Conservation (phyloP, 2,329 filamentous ascomycete species). For the Pyrenochaeta sp. region DNA sequence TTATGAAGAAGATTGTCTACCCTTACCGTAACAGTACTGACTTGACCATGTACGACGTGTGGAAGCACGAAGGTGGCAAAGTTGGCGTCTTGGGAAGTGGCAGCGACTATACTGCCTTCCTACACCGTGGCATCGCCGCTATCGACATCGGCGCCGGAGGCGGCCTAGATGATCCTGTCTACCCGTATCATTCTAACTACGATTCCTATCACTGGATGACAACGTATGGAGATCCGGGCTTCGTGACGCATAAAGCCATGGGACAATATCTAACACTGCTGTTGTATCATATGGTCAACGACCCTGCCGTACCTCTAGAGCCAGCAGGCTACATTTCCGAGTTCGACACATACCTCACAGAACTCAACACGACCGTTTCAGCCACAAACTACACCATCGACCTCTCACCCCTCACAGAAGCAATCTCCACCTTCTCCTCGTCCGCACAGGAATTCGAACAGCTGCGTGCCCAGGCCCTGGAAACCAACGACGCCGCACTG, state of each 20-base stretch:
- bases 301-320: slow-evolving; percentile 51
- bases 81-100: slow-evolving; percentile 57
- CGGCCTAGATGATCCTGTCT: slow-evolving; percentile 53
- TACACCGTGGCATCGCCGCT: slow-evolving; percentile 55
- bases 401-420: slow-evolving; percentile 39
- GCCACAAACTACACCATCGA: slow-evolving; percentile 43
- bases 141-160: slow-evolving; percentile 54
- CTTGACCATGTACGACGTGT: slow-evolving; percentile 57
- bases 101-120: slow-evolving; percentile 58
- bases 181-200: slow-evolving; percentile 60
- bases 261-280: slow-evolving; percentile 57
- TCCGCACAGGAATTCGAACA: slow-evolving; percentile 38
- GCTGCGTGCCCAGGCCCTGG: slow-evolving; percentile 41
- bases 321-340: slow-evolving; percentile 50
- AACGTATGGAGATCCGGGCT: slow-evolving; percentile 61
- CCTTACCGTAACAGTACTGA: slow-evolving; percentile 49
- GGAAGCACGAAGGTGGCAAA: slow-evolving; percentile 47
- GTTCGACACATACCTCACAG: slow-evolving; percentile 47
- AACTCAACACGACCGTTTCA: slow-evolving; percentile 43
- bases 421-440: slow-evolving; percentile 49
- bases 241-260: slow-evolving; percentile 59
- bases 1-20: slow-evolving; percentile 54
- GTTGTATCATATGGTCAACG: slow-evolving; percentile 52
- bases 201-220: slow-evolving; percentile 62
- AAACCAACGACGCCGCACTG: slow-evolving; percentile 37